Evolutionary conservation across 768 basidiomycete genomes (phyloP).

Genomic region (Russula lepida): DNA sequence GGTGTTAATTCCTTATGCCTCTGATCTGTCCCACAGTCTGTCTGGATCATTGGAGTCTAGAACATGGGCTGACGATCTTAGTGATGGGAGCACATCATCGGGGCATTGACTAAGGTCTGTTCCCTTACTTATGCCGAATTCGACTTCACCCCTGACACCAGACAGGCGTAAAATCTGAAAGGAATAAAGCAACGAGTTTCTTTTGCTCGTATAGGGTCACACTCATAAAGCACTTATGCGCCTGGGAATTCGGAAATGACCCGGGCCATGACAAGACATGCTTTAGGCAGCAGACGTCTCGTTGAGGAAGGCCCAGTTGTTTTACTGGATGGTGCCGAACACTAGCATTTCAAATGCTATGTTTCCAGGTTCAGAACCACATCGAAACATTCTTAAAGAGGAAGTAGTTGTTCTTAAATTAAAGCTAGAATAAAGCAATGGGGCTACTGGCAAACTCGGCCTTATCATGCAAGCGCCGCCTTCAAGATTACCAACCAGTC

Average conservation of each 20-base stretch:
- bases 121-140: too few relatives aligned
- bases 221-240: neutral
- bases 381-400: neutral
- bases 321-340: neutral
- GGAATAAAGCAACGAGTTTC: too few relatives aligned
- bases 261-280: too few relatives aligned
- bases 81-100: too few relatives aligned
- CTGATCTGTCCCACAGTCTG: conserved; percentile 27
- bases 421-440: neutral
- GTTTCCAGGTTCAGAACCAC: too few relatives aligned
- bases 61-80: neutral
- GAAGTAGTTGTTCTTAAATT: neutral
- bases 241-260: neutral
- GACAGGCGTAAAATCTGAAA: too few relatives aligned
- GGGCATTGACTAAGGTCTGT: neutral
- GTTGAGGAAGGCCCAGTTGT: neutral
- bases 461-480: neutral
- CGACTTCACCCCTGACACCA: too few relatives aligned
- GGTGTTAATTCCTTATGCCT: conserved; percentile 56
- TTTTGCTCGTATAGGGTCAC: neutral
- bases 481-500: neutral
- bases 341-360: neutral
- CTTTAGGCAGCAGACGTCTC: neutral
- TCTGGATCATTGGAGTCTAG: neutral
- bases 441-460: neutral